Percentiles rank a stretch among this genome's conserved stretches.
These are phyloP conservation scores for Penicillium argentinense DNA, from an alignment of 495 filamentous ascomycete genomes.

Conservation along the genomic window DNA sequence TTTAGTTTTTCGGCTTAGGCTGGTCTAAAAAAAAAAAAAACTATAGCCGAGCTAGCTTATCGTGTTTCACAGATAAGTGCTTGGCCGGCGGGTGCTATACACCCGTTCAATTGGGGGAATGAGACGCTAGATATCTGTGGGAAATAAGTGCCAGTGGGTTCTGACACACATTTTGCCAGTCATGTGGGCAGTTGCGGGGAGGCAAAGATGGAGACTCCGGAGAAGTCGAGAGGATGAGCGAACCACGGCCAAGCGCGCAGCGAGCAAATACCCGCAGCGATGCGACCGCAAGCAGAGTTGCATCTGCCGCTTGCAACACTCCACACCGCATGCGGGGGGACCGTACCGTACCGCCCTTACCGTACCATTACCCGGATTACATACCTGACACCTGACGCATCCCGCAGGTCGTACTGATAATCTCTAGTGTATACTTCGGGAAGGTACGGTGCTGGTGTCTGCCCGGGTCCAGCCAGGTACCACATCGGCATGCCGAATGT, in stretches of 20 bases:
- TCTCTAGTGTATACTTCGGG: neutral
- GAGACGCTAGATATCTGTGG: no score
- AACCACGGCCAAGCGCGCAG: neutral
- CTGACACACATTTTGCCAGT: neutral
- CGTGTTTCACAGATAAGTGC: constrained; percentile 15
- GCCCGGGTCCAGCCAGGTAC: no score
- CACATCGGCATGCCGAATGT: constrained; percentile 33
- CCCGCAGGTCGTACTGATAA: no score
- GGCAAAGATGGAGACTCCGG: constrained; percentile 16
- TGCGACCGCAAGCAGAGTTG: constrained; percentile 18
- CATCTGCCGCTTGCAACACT: constrained; percentile 14
- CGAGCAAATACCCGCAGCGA: constrained; percentile 1
- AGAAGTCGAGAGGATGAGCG: neutral
- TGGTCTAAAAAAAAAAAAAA: constrained; percentile 2
- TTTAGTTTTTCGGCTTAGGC: neutral
- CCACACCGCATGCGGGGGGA: constrained; percentile 17
- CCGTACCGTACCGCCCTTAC: neutral
- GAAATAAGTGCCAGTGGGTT: constrained; percentile 4
- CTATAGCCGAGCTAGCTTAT: constrained; percentile 21
- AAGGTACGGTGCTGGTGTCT: no score
- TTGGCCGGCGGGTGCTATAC: no score
- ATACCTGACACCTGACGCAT: no score
- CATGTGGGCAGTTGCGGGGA: constrained; percentile 14
- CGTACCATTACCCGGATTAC: no score
- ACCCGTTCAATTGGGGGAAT: no score